These are phyloP conservation scores for Podospora didyma DNA, from an alignment of 495 filamentous ascomycete genomes.

Conservation along the genomic window DNA sequence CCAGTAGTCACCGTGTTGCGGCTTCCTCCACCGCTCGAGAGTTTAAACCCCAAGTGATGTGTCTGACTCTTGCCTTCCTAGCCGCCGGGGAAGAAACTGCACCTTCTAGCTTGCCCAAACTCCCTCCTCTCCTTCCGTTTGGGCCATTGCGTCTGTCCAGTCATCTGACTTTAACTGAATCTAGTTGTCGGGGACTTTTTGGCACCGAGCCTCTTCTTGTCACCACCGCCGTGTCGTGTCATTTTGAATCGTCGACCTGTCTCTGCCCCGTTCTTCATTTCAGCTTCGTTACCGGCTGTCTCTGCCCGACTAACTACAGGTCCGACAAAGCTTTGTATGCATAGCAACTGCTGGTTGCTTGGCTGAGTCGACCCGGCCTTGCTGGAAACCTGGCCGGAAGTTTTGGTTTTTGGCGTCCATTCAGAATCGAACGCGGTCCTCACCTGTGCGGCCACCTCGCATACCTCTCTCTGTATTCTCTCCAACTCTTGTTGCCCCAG, in stretches of 20 bases:
- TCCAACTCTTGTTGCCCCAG: neutral
- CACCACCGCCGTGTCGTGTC: slow-evolving; percentile 1
- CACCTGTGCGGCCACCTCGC: neutral
- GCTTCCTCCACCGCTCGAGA: neutral
- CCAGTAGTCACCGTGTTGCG: neutral
- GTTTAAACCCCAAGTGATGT: neutral
- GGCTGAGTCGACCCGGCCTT: slow-evolving; percentile 5
- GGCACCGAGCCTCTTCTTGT: neutral
- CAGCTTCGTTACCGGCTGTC: slow-evolving; percentile 17
- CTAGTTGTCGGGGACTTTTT: neutral
- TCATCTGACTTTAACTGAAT: neutral
- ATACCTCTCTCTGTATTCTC: neutral
- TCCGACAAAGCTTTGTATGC: slow-evolving; percentile 1
- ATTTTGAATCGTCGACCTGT: slow-evolving; percentile 16
- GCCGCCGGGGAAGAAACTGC: neutral
- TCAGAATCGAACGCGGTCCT: neutral
- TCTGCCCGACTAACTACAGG: slow-evolving; percentile 9
- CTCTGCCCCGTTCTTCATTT: slow-evolving; percentile 5
- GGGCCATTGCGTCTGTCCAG: neutral
- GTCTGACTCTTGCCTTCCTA: neutral
- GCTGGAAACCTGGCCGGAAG: slow-evolving; percentile 6
- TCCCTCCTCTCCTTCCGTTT: neutral
- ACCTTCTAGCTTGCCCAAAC: neutral
- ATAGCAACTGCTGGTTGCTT: slow-evolving; percentile 1
- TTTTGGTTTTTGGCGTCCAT: neutral